phyloP scores from a whole-genome alignment of 306 rosid genomes.

The Medicago truncatula region DNA sequence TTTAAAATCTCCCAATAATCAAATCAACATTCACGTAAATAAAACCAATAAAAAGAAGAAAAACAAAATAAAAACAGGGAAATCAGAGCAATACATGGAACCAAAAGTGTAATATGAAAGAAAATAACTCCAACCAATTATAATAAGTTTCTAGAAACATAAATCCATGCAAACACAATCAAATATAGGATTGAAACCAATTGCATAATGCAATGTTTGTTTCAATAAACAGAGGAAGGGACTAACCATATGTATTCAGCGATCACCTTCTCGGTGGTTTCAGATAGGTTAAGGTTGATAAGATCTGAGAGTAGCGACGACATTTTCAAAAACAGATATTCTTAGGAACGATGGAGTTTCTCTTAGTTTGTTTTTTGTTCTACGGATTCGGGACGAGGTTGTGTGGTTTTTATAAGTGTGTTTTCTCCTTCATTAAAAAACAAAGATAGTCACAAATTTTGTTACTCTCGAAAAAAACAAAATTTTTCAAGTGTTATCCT shows the following conservation, averaged over 20 bases:
- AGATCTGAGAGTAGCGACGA: conserved; percentile 70
- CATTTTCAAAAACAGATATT: conserved; percentile 38
- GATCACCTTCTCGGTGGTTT: conserved; percentile 65
- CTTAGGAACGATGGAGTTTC: background rate
- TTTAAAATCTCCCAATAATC: background rate
- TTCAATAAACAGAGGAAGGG: background rate
- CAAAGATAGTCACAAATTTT: background rate
- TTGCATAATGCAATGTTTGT: background rate
- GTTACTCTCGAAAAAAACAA: background rate
- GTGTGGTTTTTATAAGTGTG: conserved; percentile 37
- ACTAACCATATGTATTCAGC: conserved; percentile 90
- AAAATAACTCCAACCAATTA: conserved; percentile 28
- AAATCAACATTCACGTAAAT: background rate
- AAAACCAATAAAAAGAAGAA: background rate
- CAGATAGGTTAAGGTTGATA: conserved; percentile 70
- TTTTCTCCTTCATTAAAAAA: background rate
- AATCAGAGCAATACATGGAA: conserved; percentile 18
- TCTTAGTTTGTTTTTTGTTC: conserved; percentile 2
- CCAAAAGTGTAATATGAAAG: conserved; percentile 2
- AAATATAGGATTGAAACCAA: background rate
- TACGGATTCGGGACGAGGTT: background rate
- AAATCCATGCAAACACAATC: background rate
- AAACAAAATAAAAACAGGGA: background rate
- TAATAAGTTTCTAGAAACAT: background rate
- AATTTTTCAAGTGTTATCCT: background rate